phyloP scores from a whole-genome alignment of 1,139 yeast genomes.

The Suhomyces chickasaworum region DNA sequence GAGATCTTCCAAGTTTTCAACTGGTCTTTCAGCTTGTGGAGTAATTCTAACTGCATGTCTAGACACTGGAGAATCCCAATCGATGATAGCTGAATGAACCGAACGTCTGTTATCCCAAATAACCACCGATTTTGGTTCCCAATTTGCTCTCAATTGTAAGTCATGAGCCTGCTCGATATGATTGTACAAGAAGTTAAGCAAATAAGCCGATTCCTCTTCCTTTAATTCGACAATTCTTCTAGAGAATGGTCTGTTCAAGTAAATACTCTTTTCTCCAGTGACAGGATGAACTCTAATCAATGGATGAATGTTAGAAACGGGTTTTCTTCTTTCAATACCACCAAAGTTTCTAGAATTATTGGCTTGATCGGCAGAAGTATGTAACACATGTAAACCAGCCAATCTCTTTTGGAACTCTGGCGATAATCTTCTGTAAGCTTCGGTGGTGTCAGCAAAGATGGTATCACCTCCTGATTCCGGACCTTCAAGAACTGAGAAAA shows the following conservation, averaged over 20 bases:
- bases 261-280: constrained; percentile 53
- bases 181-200: constrained; percentile 52
- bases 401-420: constrained; percentile 30
- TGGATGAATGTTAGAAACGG: constrained; percentile 53
- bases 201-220: constrained; percentile 54
- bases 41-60: constrained; percentile 50
- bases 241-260: constrained; percentile 57
- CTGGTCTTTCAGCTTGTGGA: constrained; percentile 53
- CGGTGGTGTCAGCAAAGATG: constrained; percentile 30
- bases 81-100: constrained; percentile 46
- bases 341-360: constrained; percentile 36
- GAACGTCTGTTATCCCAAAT: constrained; percentile 52
- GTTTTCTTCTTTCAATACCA: constrained; percentile 46
- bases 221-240: constrained; percentile 57
- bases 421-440: constrained; percentile 31
- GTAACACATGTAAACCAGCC: constrained; percentile 30
- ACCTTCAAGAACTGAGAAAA: constrained; percentile 40
- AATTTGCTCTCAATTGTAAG: constrained; percentile 56
- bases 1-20: constrained; percentile 36
- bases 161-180: constrained; percentile 52
- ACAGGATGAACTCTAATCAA: constrained; percentile 61
- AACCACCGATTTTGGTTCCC: constrained; percentile 60
- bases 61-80: constrained; percentile 44
- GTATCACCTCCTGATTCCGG: constrained; percentile 47
- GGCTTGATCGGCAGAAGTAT: constrained; percentile 31